Conservation (phyloP, 1,139 yeast species). For the Wickerhamomyces sp. region DNA sequence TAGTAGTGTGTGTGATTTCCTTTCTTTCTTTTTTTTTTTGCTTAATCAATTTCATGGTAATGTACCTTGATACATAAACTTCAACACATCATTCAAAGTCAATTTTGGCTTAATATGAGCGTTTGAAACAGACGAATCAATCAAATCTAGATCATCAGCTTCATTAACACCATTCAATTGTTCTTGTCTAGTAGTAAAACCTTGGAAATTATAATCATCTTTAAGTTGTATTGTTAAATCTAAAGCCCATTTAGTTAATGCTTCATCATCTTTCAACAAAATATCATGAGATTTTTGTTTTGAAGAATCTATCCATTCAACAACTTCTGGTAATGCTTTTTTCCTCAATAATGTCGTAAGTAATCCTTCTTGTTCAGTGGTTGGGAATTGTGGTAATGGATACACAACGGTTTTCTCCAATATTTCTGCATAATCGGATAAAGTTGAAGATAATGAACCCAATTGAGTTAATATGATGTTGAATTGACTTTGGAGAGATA, state of each 20-base stretch:
- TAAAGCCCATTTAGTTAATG: slow-evolving; percentile 60
- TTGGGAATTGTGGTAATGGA: slow-evolving; percentile 81
- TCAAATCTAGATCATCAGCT: slow-evolving; percentile 14
- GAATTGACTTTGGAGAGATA: slow-evolving; percentile 70
- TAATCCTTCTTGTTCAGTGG: slow-evolving; percentile 76
- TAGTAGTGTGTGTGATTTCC: too few relatives aligned
- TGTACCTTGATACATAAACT: slow-evolving; percentile 38
- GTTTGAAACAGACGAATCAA: slow-evolving; percentile 8
- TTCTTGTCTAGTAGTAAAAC: slow-evolving; percentile 52
- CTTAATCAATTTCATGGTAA: slow-evolving; percentile 19
- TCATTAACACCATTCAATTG: slow-evolving; percentile 36
- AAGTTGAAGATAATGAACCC: slow-evolving; percentile 62
- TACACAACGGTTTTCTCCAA: slow-evolving; percentile 68
- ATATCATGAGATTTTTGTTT: slow-evolving; percentile 33
- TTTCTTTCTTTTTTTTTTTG: background rate
- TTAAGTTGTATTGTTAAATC: slow-evolving; percentile 45
- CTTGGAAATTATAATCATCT: slow-evolving; percentile 57
- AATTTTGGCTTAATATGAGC: slow-evolving; percentile 25
- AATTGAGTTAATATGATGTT: slow-evolving; percentile 80
- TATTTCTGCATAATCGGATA: slow-evolving; percentile 55
- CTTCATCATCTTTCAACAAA: slow-evolving; percentile 40
- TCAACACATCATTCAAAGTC: slow-evolving; percentile 30
- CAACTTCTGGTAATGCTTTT: slow-evolving; percentile 86
- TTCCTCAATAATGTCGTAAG: slow-evolving; percentile 80
- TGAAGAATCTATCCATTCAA: slow-evolving; percentile 74